A percentile compares a stretch with the other conserved stretches of the same genome.
These are phyloP conservation scores for Candida hungchunana DNA, from an alignment of 805 yeast genomes.

Conservation along the genomic window DNA sequence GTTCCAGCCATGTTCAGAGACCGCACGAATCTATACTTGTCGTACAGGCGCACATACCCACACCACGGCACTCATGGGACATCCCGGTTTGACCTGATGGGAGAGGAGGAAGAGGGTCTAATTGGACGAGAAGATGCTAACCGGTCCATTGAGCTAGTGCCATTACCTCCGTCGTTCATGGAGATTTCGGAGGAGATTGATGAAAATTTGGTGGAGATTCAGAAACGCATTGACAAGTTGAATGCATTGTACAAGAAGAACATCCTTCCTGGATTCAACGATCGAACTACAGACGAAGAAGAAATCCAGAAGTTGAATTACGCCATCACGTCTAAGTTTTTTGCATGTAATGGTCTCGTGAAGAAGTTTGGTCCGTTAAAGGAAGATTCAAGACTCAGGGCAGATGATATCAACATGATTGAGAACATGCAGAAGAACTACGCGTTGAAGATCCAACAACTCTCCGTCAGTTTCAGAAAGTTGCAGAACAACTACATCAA, in stretches of 20 bases:
- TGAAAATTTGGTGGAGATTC: conserved; percentile 49
- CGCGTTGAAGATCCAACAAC: conserved; percentile 79
- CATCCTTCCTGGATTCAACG: conserved; percentile 83
- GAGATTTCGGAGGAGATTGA: conserved; percentile 74
- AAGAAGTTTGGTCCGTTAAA: conserved; percentile 54
- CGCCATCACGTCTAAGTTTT: conserved; percentile 70
- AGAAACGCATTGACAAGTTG: conserved; percentile 52
- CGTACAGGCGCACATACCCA: conserved; percentile 87
- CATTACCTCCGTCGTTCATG: conserved; percentile 73
- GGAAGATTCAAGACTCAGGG: conserved; percentile 27
- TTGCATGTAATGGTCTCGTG: conserved; percentile 70
- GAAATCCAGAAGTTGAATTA: conserved; percentile 77
- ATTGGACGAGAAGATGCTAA: conserved; percentile 24
- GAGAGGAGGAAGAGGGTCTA: conserved; percentile 30
- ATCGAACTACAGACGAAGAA: conserved; percentile 68
- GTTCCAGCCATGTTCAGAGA: conserved; percentile 72
- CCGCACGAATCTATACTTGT: conserved; percentile 84
- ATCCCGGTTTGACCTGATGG: conserved; percentile 25
- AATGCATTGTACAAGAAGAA: conserved; percentile 74
- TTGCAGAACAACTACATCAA: conserved; percentile 87
- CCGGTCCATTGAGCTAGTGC: conserved; percentile 49
- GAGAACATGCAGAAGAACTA: conserved; percentile 79
- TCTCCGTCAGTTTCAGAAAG: conserved; percentile 74
- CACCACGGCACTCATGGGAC: conserved; percentile 39
- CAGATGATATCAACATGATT: conserved; percentile 57